phyloP scores from a whole-genome alignment of 1,139 yeast species.

The Magnusiomyces paraingens region DNA sequence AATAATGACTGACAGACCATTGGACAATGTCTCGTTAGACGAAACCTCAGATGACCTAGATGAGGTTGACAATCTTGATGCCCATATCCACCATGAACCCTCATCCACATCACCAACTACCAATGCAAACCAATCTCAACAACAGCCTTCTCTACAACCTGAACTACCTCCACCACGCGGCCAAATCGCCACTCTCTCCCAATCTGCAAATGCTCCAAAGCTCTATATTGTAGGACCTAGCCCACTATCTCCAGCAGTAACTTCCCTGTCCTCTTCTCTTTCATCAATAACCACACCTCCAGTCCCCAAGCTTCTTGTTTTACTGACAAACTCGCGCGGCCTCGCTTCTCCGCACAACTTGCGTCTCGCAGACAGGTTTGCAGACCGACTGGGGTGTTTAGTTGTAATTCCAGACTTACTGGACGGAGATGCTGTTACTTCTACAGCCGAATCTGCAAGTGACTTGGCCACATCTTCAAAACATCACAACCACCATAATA shows the following conservation, averaged over 20 bases:
- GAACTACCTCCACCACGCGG: not conserved
- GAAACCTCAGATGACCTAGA: no score
- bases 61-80: not conserved
- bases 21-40: no score
- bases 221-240: no score
- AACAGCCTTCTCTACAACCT: not conserved
- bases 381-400: slow-evolving; percentile 25
- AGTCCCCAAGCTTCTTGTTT: slow-evolving; percentile 19
- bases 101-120: no score
- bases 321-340: slow-evolving; percentile 33
- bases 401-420: slow-evolving; percentile 33
- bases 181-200: not conserved
- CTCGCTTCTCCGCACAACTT: slow-evolving; percentile 28
- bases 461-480: slow-evolving; percentile 17
- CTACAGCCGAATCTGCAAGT: slow-evolving; percentile 24
- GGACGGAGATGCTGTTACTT: slow-evolving; percentile 30
- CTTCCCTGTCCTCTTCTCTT: not conserved
- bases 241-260: no score
- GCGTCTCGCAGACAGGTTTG: slow-evolving; percentile 29
- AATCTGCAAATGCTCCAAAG: not conserved
- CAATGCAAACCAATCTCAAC: not conserved
- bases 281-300: not conserved
- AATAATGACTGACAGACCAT: no score
- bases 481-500: no score
- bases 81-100: not conserved